phyloP scores from a whole-genome alignment of 176 grass and related monocot genomes.

The Chrysopogon serrulatus region DNA sequence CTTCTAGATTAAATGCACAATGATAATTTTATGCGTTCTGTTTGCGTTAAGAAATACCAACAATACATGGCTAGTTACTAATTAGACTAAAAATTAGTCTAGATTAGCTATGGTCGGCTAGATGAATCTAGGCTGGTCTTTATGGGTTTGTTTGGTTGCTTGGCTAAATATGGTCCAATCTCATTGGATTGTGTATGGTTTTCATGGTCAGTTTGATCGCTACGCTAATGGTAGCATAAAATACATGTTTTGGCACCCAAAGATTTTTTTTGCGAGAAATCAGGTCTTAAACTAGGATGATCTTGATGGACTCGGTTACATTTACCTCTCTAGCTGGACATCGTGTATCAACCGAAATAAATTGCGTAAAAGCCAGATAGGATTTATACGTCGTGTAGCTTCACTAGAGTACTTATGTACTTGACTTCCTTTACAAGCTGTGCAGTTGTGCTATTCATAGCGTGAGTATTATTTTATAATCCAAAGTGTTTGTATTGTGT shows the following conservation, averaged over 20 bases:
- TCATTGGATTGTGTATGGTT: neutral
- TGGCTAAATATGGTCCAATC: too few relatives aligned
- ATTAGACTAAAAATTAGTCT: too few relatives aligned
- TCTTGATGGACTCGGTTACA: neutral
- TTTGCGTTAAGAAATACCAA: too few relatives aligned
- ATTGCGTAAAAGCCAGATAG: neutral
- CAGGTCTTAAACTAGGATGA: too few relatives aligned
- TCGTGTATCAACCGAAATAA: neutral
- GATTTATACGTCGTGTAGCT: neutral
- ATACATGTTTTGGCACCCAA: neutral
- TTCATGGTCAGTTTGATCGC: neutral
- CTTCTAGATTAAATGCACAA: too few relatives aligned
- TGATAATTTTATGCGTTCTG: too few relatives aligned
- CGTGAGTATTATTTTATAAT: too few relatives aligned
- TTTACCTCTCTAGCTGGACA: neutral
- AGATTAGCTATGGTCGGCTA: too few relatives aligned
- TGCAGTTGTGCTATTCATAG: too few relatives aligned
- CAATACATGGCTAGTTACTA: too few relatives aligned
- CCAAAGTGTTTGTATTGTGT: too few relatives aligned
- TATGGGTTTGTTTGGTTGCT: neutral
- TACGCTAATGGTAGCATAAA: neutral
- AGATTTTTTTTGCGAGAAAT: neutral
- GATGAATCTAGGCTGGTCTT: too few relatives aligned
- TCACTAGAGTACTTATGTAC: neutral
- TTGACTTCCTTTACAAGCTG: neutral